Conservation (phyloP, 2,329 filamentous ascomycete genomes). For the Fusarium metavorans region DNA sequence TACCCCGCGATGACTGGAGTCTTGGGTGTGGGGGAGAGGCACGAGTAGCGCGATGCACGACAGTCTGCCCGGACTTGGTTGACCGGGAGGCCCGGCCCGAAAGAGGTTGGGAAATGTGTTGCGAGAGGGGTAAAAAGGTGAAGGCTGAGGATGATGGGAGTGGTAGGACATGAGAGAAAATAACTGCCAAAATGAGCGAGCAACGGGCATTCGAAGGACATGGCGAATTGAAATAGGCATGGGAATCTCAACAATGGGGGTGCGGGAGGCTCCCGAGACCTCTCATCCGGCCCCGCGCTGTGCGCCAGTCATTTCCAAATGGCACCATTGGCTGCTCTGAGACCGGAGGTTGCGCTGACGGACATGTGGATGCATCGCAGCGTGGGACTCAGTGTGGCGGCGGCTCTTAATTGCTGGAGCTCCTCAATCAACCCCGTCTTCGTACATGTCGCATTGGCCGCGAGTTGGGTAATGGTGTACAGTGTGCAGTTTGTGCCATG, state of each 20-base stretch:
- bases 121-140: neutral
- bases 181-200: neutral
- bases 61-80: constrained; percentile 17
- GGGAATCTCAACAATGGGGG: constrained; percentile 29
- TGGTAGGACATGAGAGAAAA: neutral
- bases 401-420: constrained; percentile 20
- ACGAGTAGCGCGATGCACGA: constrained; percentile 23
- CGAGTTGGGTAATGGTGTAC: constrained; percentile 6
- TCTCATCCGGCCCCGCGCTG: constrained; percentile 36
- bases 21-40: constrained; percentile 34
- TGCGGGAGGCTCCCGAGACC: constrained; percentile 41
- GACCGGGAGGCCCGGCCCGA: constrained; percentile 17
- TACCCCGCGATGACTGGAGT: constrained; percentile 43
- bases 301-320: constrained; percentile 28
- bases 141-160: constrained; percentile 10
- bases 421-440: neutral
- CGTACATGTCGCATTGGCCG: constrained; percentile 10
- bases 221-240: constrained; percentile 18
- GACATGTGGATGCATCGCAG: constrained; percentile 21
- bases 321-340: constrained; percentile 30
- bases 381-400: constrained; percentile 15
- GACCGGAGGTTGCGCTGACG: constrained; percentile 17
- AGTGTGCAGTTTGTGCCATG: constrained; percentile 30
- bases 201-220: neutral
- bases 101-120: constrained; percentile 14